Conservation (phyloP, 2,329 filamentous ascomycete species). For the Epichloe typhina region DNA sequence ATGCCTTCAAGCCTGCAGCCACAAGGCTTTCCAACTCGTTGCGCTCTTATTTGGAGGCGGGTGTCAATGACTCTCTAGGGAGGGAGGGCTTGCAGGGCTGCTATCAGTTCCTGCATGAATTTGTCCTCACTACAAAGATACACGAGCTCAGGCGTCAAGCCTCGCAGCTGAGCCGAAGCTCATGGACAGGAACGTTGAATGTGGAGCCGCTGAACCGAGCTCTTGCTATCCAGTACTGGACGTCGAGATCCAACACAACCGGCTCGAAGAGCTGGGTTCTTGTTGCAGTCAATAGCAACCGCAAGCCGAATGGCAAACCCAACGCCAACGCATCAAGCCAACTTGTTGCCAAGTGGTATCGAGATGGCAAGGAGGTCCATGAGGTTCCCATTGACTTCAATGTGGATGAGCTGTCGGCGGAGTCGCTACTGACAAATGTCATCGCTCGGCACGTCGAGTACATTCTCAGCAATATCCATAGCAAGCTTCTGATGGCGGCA, state of each 20-base stretch:
- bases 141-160: conserved; percentile 71
- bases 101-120: conserved; percentile 77
- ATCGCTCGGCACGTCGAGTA: conserved; percentile 63
- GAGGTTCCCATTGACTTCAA: conserved; percentile 57
- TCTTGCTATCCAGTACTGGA: conserved; percentile 86
- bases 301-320: conserved; percentile 25
- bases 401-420: conserved; percentile 54
- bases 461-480: conserved; percentile 54
- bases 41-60: conserved; percentile 52
- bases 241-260: conserved; percentile 34
- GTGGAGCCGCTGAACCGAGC: conserved; percentile 71
- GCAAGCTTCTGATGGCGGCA: conserved; percentile 43
- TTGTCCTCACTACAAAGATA: conserved; percentile 83
- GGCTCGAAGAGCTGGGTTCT: conserved; percentile 82
- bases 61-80: conserved; percentile 57
- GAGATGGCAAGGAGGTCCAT: conserved; percentile 62
- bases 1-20: conserved; percentile 62
- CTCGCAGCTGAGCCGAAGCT: conserved; percentile 48
- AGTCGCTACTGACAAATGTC: conserved; percentile 58
- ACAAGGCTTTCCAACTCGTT: conserved; percentile 47
- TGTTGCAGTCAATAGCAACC: conserved; percentile 63
- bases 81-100: conserved; percentile 64
- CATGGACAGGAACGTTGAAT: conserved; percentile 67
- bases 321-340: conserved; percentile 36
- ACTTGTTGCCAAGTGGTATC: conserved; percentile 67